Conservation (phyloP, 2,329 filamentous ascomycete genomes). For the Aureobasidium sp. region DNA sequence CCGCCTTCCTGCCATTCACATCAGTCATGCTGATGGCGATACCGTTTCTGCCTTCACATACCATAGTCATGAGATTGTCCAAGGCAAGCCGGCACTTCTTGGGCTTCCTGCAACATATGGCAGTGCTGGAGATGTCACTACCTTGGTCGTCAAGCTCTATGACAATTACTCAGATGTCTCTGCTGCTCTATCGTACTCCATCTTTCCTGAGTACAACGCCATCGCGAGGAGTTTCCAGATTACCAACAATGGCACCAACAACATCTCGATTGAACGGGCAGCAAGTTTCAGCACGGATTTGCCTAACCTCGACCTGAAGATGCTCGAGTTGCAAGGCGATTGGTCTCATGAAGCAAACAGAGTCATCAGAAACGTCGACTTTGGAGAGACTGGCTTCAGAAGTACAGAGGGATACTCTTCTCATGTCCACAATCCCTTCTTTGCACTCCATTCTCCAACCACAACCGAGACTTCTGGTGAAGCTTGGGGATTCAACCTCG, state of each 20-base stretch:
- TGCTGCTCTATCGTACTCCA: slow-evolving; percentile 55
- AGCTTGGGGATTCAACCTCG: slow-evolving; percentile 57
- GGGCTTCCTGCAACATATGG: slow-evolving; percentile 57
- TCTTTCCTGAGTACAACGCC: slow-evolving; percentile 56
- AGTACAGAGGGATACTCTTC: slow-evolving; percentile 57
- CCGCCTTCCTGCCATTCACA: slow-evolving; percentile 53
- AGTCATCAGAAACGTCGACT: slow-evolving; percentile 49
- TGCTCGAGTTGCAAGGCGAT: slow-evolving; percentile 56
- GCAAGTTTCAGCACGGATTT: slow-evolving; percentile 57
- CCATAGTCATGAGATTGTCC: slow-evolving; percentile 47
- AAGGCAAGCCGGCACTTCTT: slow-evolving; percentile 50
- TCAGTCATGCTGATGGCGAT: slow-evolving; percentile 52
- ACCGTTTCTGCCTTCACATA: slow-evolving; percentile 55
- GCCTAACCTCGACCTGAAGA: slow-evolving; percentile 53
- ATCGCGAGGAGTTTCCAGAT: slow-evolving; percentile 55
- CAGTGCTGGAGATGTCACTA: slow-evolving; percentile 48
- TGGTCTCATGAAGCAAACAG: slow-evolving; percentile 55
- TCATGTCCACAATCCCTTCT: slow-evolving; percentile 58
- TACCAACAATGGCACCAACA: slow-evolving; percentile 49
- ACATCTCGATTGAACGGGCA: slow-evolving; percentile 49
- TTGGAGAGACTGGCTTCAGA: slow-evolving; percentile 50
- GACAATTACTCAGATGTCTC: slow-evolving; percentile 53
- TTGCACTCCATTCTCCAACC: slow-evolving; percentile 48
- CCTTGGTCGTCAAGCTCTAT: slow-evolving; percentile 50
- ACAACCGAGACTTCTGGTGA: slow-evolving; percentile 56